Percentiles rank a stretch among this genome's conserved stretches.
Conservation (phyloP, 805 yeast species). For the Candida coquimbonensis region DNA sequence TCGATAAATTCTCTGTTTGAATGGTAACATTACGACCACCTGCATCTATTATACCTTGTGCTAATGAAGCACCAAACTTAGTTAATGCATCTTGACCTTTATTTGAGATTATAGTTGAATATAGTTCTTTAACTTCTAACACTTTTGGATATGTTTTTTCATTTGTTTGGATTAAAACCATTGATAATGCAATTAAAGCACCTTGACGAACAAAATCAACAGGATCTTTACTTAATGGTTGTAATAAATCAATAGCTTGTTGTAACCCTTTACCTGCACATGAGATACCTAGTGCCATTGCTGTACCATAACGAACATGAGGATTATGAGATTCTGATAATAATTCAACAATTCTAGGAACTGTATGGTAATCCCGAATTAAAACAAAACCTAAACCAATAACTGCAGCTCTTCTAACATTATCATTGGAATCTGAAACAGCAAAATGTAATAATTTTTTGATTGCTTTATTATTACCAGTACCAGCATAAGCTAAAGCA, state of each 20-base stretch:
- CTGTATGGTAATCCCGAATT: conserved; percentile 84
- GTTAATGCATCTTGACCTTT: conserved; percentile 97
- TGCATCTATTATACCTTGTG: conserved; percentile 97
- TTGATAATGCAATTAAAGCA: conserved; percentile 84
- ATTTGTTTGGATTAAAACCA: conserved; percentile 85
- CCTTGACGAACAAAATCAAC: conserved; percentile 98
- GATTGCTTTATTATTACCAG: conserved; percentile 85
- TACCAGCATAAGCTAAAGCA: conserved; percentile 95
- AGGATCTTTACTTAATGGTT: conserved; percentile 87
- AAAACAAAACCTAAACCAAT: conserved; percentile 86
- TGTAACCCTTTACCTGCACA: conserved; percentile 92
- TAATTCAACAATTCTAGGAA: conserved; percentile 91
- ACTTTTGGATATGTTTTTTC: conserved; percentile 79
- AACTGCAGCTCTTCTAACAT: conserved; percentile 94
- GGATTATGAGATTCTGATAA: conserved; percentile 94
- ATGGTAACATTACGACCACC: conserved; percentile 98
- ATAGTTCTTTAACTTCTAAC: conserved; percentile 62
- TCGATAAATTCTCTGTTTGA: conserved; percentile 78
- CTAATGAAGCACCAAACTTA: conserved; percentile 93
- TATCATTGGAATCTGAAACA: conserved; percentile 93
- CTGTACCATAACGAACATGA: conserved; percentile 97
- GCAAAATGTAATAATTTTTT: conserved; percentile 84
- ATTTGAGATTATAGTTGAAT: conserved; percentile 69
- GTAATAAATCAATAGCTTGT: conserved; percentile 86
- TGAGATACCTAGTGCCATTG: conserved; percentile 92